Evolutionary conservation across 768 basidiomycete genomes (phyloP), one percentile per base, ranked within the genome.

Genomic region (Bullera alba): DNA sequence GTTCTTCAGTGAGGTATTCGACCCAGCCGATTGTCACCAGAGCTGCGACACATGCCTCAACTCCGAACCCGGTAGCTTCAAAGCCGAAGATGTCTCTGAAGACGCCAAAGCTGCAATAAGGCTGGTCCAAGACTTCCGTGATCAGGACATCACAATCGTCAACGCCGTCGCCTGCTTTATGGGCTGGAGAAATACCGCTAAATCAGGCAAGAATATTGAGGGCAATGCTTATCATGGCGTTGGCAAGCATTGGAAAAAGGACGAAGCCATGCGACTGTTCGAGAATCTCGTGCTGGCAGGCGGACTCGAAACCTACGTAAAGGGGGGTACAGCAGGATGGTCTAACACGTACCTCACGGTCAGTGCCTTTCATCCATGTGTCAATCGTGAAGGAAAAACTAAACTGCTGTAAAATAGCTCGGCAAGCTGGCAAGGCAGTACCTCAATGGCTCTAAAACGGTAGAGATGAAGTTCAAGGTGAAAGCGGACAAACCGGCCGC

Each of bases 1-100:
- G n/a, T 87, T 87, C 71, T 97, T 95, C 60, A 82, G 81, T 54
- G 87, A 99, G 68, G 75, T 75, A 7, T 96, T 96, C 72, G 79
- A 84, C 53, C 74, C 78, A 27, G 74, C 67, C 22, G 58, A 80
- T 15, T 99, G 95, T 65, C 71, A 79, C 30, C 75, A 77, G 34
- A 77, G 78, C 3, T 99, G 95, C 70, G 87, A 97, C 70, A 91
- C 87, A 56, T 99, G 95, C 67, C 73, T 78, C 36, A 75, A 79
- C 44, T 51, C 65, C 15, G 75, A 75, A 27, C 74, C 76, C 15
- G 75, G 73, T 7, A 60, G 77, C 4, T 64, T 77, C 16, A 74
- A 73, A 10, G 51, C 59, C 19, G 72, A 77, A 32, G 83, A 95
- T 64, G 77, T 87, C n/a, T 83, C 83, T 0, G 63, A 71, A 0